A percentile compares a stretch with the other conserved stretches of the same genome.
phyloP scores from a whole-genome alignment of 805 yeast species.

The Priceomyces medius region DNA sequence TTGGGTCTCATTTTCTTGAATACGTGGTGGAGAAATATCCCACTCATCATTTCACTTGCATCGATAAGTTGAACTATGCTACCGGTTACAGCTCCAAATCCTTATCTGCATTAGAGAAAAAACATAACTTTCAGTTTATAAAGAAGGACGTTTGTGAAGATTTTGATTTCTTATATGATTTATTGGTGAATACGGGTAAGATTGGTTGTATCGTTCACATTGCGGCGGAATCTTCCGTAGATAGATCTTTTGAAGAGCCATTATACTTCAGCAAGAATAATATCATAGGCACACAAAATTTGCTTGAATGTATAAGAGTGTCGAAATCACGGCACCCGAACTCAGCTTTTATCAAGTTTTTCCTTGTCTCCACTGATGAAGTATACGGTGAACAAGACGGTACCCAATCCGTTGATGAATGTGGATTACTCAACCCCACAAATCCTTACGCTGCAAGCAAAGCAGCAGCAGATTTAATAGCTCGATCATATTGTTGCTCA shows the following conservation, averaged over 20 bases:
- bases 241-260: slow-evolving; percentile 48
- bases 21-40: slow-evolving; percentile 30
- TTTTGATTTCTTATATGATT: slow-evolving; percentile 15
- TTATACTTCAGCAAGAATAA: slow-evolving; percentile 44
- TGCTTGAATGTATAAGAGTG: slow-evolving; percentile 41
- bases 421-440: slow-evolving; percentile 44
- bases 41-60: slow-evolving; percentile 36
- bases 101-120: slow-evolving; percentile 9
- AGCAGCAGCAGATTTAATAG: slow-evolving; percentile 52
- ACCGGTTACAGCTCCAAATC: slow-evolving; percentile 28
- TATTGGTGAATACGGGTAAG: slow-evolving; percentile 13
- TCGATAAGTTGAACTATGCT: slow-evolving; percentile 50
- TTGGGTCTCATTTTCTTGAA: slow-evolving; percentile 49
- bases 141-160: slow-evolving; percentile 38
- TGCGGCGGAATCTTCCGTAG: slow-evolving; percentile 60
- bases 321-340: slow-evolving; percentile 6
- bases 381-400: slow-evolving; percentile 50
- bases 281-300: slow-evolving; percentile 45
- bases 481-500: slow-evolving; percentile 43
- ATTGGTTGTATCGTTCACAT: slow-evolving; percentile 44
- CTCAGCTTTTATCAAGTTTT: slow-evolving; percentile 16
- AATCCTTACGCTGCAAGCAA: slow-evolving; percentile 60
- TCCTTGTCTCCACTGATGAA: slow-evolving; percentile 60
- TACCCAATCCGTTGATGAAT: slow-evolving; percentile 29
- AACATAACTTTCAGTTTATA: slow-evolving; percentile 22